Base-by-base conservation (phyloP, 176 grass and related monocot species). In the Rhynchospora breviuscula region DNA sequence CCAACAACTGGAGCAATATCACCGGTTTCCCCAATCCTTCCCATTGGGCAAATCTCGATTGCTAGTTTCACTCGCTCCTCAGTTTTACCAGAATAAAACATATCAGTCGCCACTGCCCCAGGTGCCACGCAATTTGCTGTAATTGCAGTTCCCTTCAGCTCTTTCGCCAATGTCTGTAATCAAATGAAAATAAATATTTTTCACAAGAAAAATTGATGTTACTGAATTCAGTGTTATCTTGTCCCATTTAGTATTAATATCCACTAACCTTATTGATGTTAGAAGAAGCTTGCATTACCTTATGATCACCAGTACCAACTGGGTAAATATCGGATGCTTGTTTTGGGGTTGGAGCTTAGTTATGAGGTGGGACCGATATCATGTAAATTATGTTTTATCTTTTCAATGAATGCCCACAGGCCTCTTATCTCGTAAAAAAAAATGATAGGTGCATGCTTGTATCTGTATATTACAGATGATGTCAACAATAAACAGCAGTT, bases 101-200 rank as follows among this genome's bases (percentile, higher is more conserved):
- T 54, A 1, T 89, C 87, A 9, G 87, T 89, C 69, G 76, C 82
- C 54, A 89, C 78, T 25, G 87, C 11, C 26, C 83, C 87, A 0
- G 87, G 83, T 57, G 87, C 65, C 78, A 89, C 82, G 22, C 87
- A 89, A 84, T 89, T 89, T 48, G 78, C 83, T 0, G 83, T 85
- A 57, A 89, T 89, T 35, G 10, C 46, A 5, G 77, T 89, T 44
- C 87, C 83, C 75, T 76, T 81, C 23, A 89, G 67, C 46, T 89
- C 83, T 40, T 89, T 89, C 44, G 83, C 83, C 65, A 82, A 3
- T 49, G 66, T 63, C 66, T 60, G 54, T 22, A 84, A 80, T 45
- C 0, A 80, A 51, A 31, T 49, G 17, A 54, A 26, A 52, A 77
- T 8, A 52, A 9, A 52, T 0, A 53, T 53, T 14, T 26, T 76